A percentile compares a stretch with the other conserved stretches of the same genome.
phyloP scores from a whole-genome alignment of 352 stramenopile genomes.

The Phytophthora sojae region DNA sequence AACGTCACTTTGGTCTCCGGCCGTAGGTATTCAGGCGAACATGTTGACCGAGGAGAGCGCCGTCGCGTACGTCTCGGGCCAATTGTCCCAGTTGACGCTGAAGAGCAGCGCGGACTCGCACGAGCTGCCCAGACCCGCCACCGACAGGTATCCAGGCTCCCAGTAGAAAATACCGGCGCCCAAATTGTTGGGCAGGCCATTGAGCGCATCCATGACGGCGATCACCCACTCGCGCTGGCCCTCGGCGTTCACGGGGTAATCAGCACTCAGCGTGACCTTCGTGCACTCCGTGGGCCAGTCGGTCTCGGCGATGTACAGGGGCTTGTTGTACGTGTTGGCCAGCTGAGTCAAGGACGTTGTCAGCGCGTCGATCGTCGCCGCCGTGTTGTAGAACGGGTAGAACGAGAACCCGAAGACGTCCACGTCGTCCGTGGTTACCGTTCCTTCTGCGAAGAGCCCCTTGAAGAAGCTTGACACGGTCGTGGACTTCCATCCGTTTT shows the following conservation, averaged over 20 bases:
- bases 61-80: conserved; percentile 29
- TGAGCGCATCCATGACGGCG: conserved; percentile 31
- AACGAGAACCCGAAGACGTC: conserved; percentile 46
- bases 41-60: conserved; percentile 36
- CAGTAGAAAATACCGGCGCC: conserved; percentile 45
- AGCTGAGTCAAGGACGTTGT: conserved; percentile 35
- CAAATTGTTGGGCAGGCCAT: conserved; percentile 24
- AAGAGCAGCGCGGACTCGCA: conserved; percentile 42
- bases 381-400: conserved; percentile 42
- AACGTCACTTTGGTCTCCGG: not conserved
- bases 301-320: conserved; percentile 43
- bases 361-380: conserved; percentile 37
- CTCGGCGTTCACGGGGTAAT: conserved; percentile 27
- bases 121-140: conserved; percentile 35
- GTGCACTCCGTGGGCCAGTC: conserved; percentile 43
- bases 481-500: conserved; percentile 44
- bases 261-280: conserved; percentile 1
- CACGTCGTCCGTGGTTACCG: conserved; percentile 33
- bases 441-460: conserved; percentile 35
- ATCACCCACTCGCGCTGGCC: conserved; percentile 39
- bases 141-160: conserved; percentile 34
- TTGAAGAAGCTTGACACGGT: conserved; percentile 43
- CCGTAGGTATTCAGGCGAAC: conserved; percentile 14
- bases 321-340: conserved; percentile 39
- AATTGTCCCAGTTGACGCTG: conserved; percentile 37